Evolutionary conservation across 176 grass and related monocot genomes (phyloP).

Genomic region (Carex myosuroides): DNA sequence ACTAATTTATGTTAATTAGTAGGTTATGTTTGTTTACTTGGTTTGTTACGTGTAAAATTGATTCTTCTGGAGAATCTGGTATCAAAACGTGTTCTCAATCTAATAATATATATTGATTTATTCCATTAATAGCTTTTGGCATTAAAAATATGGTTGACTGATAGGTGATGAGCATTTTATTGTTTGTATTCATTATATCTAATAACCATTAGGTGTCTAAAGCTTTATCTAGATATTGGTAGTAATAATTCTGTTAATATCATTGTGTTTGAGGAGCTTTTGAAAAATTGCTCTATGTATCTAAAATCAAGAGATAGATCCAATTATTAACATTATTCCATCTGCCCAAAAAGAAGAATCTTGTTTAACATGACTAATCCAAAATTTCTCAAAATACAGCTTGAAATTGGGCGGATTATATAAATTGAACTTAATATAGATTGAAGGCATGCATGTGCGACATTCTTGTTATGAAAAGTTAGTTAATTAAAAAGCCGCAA

Average conservation of each 20-base stretch:
- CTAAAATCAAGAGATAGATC: not conserved
- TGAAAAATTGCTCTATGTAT: not conserved
- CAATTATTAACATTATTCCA: not conserved
- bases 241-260: not conserved
- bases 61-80: slow-evolving; percentile 12
- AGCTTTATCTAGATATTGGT: not conserved
- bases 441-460: not conserved
- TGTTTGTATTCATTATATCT: not conserved
- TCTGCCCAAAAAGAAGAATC: not conserved
- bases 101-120: not conserved
- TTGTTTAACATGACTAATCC: not conserved
- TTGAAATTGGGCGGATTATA: not conserved
- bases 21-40: not conserved
- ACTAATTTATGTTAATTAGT: not conserved
- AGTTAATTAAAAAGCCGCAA: not conserved
- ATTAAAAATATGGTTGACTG: slow-evolving; percentile 8
- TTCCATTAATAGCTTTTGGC: not conserved
- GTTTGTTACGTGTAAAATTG: not conserved
- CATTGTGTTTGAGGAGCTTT: not conserved
- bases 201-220: not conserved
- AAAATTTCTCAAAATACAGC: not conserved
- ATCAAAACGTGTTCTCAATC: slow-evolving; percentile 22
- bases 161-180: not conserved
- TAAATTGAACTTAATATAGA: not conserved
- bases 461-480: not conserved